A percentile compares a stretch with the other conserved stretches of the same genome.
phyloP scores from a whole-genome alignment of 495 filamentous ascomycete species.

The Oidiodendron maius region DNA sequence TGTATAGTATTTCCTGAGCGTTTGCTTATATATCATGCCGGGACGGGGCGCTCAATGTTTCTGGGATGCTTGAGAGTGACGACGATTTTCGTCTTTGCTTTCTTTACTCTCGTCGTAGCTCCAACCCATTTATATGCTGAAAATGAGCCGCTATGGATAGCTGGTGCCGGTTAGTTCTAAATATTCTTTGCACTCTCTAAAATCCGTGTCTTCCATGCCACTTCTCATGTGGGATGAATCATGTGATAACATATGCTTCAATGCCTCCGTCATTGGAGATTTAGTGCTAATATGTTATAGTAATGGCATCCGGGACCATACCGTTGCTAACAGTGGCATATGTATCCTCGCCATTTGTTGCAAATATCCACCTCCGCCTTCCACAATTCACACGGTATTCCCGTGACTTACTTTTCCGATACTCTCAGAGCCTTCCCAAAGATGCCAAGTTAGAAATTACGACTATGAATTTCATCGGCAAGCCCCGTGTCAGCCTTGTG shows the following conservation, averaged over 20 bases:
- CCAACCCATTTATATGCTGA: constrained; percentile 50
- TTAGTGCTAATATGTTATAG: constrained; percentile 27
- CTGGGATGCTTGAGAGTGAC: constrained; percentile 62
- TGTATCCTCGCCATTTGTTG: constrained; percentile 62
- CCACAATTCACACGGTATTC: constrained; percentile 66
- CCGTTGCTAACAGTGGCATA: constrained; percentile 64
- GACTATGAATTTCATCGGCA: constrained; percentile 62
- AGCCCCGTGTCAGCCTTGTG: constrained; percentile 41
- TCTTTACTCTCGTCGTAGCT: constrained; percentile 53
- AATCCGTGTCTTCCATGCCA: no score
- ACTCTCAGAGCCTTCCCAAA: constrained; percentile 54
- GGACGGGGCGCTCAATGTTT: constrained; percentile 58
- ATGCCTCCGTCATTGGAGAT: neutral
- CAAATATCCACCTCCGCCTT: constrained; percentile 63
- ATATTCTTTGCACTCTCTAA: neutral
- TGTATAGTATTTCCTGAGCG: constrained; percentile 44
- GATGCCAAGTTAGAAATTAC: constrained; percentile 60
- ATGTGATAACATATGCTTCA: no score
- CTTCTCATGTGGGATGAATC: no score
- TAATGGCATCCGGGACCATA: constrained; percentile 50
- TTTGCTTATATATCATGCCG: constrained; percentile 68
- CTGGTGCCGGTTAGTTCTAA: constrained; percentile 34
- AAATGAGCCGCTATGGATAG: constrained; percentile 31
- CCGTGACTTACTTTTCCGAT: constrained; percentile 58
- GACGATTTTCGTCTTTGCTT: constrained; percentile 63